phyloP scores from a whole-genome alignment of 2,329 filamentous ascomycete species.

The Aureobasidium sp. region DNA sequence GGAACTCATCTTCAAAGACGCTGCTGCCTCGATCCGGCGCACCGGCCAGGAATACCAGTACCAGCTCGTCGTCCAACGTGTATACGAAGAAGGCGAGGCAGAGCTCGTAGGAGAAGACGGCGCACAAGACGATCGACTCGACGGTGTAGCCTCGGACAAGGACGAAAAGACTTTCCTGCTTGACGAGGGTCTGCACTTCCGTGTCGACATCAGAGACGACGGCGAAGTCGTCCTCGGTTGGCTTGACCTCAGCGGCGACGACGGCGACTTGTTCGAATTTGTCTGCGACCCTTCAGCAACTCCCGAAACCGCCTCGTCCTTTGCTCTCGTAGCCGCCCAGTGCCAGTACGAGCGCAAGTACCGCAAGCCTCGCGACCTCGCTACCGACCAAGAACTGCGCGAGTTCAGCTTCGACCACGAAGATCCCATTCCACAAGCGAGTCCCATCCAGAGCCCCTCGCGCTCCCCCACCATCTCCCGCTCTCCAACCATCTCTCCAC shows the following conservation, averaged over 20 bases:
- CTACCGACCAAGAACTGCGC: conserved; percentile 69
- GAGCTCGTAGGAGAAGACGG: conserved; percentile 85
- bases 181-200: conserved; percentile 84
- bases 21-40: conserved; percentile 79
- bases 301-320: conserved; percentile 63
- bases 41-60: conserved; percentile 96
- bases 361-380: conserved; percentile 66
- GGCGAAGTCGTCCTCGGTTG: conserved; percentile 85
- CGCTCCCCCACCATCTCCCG: conserved; percentile 26
- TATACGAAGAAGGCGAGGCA: conserved; percentile 95
- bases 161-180: conserved; percentile 97
- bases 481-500: conserved; percentile 27
- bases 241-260: conserved; percentile 89
- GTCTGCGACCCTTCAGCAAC: conserved; percentile 73
- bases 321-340: conserved; percentile 74
- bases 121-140: conserved; percentile 62
- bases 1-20: conserved; percentile 95
- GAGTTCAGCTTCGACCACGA: conserved; percentile 71
- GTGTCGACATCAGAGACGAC: conserved; percentile 69
- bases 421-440: conserved; percentile 51
- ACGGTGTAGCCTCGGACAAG: conserved; percentile 63
- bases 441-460: conserved; percentile 44
- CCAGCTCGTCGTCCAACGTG: conserved; percentile 89
- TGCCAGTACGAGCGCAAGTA: conserved; percentile 98
- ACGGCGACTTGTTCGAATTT: conserved; percentile 94